These are phyloP conservation scores for Nicotiana otophora DNA, from an alignment of 257 asterid genomes.

Conservation along the genomic window DNA sequence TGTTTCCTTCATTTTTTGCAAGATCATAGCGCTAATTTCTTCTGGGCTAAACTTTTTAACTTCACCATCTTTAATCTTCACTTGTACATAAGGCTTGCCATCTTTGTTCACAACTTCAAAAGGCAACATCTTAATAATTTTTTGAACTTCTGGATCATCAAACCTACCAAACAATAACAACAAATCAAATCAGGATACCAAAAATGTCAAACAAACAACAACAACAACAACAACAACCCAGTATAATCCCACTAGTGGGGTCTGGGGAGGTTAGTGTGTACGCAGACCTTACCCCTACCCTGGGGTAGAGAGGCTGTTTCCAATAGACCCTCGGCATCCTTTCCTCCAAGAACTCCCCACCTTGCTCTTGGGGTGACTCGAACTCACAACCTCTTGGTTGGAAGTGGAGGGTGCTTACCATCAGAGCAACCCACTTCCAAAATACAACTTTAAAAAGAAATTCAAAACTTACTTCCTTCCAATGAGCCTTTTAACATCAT, in stretches of 20 bases:
- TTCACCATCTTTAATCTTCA: slow-evolving; percentile 20
- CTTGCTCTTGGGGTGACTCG: no score
- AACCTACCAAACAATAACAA: slow-evolving; percentile 12
- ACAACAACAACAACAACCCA: no score
- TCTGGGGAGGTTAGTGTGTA: no score
- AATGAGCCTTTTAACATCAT: slow-evolving; percentile 6
- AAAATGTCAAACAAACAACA: background rate
- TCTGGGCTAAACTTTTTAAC: slow-evolving; percentile 21
- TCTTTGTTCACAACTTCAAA: slow-evolving; percentile 16
- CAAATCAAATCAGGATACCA: background rate
- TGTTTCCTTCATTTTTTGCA: slow-evolving; percentile 26
- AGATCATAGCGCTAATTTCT: slow-evolving; percentile 22
- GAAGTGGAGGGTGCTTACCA: no score
- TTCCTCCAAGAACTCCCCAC: no score
- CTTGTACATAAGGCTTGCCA: slow-evolving; percentile 24
- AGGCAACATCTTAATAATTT: slow-evolving; percentile 19
- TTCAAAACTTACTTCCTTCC: slow-evolving; percentile 3
- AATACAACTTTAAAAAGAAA: background rate
- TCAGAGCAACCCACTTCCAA: background rate
- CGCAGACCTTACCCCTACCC: no score
- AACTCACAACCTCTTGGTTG: no score
- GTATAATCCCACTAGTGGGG: no score
- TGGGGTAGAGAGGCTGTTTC: no score
- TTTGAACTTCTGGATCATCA: slow-evolving; percentile 29
- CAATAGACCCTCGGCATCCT: no score